Evolutionary conservation across 2,329 filamentous ascomycete species (phyloP).

Genomic region (Aurifilum marmelostoma): DNA sequence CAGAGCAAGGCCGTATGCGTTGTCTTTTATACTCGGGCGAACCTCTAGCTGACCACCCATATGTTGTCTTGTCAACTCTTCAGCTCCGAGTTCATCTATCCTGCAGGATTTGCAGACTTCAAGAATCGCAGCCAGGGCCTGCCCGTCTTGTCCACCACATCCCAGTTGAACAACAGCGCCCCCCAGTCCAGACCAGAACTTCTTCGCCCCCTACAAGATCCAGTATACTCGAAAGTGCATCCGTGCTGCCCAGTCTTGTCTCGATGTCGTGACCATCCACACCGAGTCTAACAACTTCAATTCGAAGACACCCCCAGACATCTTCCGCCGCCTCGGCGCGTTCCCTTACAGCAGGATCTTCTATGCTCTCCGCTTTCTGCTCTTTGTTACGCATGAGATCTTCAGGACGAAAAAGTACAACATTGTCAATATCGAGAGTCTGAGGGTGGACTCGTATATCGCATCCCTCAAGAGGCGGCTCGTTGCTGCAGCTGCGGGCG

Average conservation of each 20-base stretch:
- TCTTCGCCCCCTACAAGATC: constrained; percentile 26
- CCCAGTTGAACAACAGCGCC: neutral
- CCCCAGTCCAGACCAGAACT: constrained; percentile 21
- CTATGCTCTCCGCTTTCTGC: constrained; percentile 26
- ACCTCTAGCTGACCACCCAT: neutral
- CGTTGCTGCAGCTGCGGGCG: constrained; percentile 2
- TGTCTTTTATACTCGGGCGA: too few species aligned
- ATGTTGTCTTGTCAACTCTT: neutral
- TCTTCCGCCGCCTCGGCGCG: constrained; percentile 19
- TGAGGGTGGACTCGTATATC: constrained; percentile 21
- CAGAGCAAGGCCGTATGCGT: neutral
- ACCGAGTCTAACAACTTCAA: constrained; percentile 6
- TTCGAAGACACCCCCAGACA: constrained; percentile 7
- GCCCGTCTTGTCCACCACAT: constrained; percentile 9
- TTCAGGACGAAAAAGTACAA: constrained; percentile 20
- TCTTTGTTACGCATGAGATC: constrained; percentile 21
- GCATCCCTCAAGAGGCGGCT: constrained; percentile 15
- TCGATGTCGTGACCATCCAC: constrained; percentile 15
- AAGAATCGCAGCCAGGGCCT: constrained; percentile 17
- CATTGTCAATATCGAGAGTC: constrained; percentile 18
- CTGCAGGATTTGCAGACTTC: constrained; percentile 23
- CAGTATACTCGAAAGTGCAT: constrained; percentile 25
- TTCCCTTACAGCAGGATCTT: constrained; percentile 22
- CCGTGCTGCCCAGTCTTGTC: constrained; percentile 20
- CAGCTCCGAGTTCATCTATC: constrained; percentile 24